Percentiles rank a stretch among this genome's conserved stretches.
Evolutionary conservation across 768 basidiomycete genomes (phyloP).

Genomic region (Boletus patriciae): DNA sequence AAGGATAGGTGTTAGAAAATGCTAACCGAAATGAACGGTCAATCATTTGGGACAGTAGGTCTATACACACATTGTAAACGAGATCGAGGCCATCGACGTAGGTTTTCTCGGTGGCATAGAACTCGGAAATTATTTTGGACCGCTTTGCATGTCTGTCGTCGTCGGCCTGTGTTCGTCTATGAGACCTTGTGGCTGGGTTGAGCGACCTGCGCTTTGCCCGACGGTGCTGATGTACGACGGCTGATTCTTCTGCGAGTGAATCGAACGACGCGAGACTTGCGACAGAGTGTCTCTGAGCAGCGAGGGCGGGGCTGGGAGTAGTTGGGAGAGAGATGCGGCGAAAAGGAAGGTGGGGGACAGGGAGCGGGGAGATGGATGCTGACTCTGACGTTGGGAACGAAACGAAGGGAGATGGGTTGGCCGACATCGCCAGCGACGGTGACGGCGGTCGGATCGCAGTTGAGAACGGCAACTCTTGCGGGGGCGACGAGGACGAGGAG

Average conservation of each 20-base stretch:
- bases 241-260: conserved; percentile 57
- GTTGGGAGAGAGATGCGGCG: conserved; percentile 62
- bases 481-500: neutral
- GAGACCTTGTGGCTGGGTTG: conserved; percentile 22
- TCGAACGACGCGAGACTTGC: conserved; percentile 74
- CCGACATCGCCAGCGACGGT: conserved; percentile 22
- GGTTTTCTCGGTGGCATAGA: conserved; percentile 76
- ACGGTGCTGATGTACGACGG: conserved; percentile 27
- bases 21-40: conserved; percentile 42
- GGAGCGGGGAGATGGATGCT: conserved; percentile 26
- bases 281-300: conserved; percentile 57
- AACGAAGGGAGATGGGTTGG: conserved; percentile 18
- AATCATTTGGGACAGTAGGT: neutral
- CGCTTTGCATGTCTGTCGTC: conserved; percentile 56
- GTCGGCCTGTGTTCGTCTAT: conserved; percentile 42
- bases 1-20: conserved; percentile 81
- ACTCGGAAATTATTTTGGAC: conserved; percentile 72
- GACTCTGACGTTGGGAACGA: conserved; percentile 36
- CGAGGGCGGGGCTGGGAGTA: conserved; percentile 43
- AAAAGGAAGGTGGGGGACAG: conserved; percentile 57
- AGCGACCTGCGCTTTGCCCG: conserved; percentile 38
- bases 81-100: conserved; percentile 83
- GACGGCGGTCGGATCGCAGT: conserved; percentile 10
- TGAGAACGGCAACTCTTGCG: conserved; percentile 1
- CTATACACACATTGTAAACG: conserved; percentile 66